Percentiles rank a stretch among this genome's conserved stretches.
phyloP scores from a whole-genome alignment of 441 rosid genomes.

The Erodium moschatum region DNA sequence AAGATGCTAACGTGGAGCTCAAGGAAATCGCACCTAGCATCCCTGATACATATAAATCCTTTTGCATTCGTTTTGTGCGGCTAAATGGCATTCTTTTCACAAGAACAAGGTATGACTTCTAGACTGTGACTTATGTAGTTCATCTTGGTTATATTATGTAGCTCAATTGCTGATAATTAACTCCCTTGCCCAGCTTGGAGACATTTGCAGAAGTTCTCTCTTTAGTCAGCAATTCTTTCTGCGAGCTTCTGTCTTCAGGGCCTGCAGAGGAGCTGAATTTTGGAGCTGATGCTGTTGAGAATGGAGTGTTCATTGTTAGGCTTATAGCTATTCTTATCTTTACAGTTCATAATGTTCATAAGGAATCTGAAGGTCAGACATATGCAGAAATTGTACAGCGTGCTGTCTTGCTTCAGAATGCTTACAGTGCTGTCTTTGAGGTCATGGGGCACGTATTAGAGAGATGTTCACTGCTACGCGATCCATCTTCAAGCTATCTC shows the following conservation, averaged over 20 bases:
- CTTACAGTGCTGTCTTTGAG: slow-evolving; percentile 65
- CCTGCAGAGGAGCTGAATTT: slow-evolving; percentile 52
- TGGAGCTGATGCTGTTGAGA: slow-evolving; percentile 58
- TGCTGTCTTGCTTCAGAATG: slow-evolving; percentile 71
- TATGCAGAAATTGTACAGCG: slow-evolving; percentile 91
- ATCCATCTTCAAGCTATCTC: slow-evolving; percentile 63
- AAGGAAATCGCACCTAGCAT: slow-evolving; percentile 39
- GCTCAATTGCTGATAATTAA: neutral
- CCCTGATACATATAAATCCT: slow-evolving; percentile 42
- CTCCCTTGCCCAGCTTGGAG: slow-evolving; percentile 59
- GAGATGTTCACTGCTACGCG: slow-evolving; percentile 49
- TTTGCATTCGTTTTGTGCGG: slow-evolving; percentile 72
- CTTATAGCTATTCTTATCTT: slow-evolving; percentile 61
- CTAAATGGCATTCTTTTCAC: slow-evolving; percentile 86
- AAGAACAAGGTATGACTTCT: slow-evolving; percentile 53
- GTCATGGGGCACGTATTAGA: slow-evolving; percentile 52
- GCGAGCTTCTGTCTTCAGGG: slow-evolving; percentile 62
- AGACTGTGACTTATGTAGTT: neutral
- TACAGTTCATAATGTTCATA: slow-evolving; percentile 59
- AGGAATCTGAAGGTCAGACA: slow-evolving; percentile 68
- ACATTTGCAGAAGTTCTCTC: slow-evolving; percentile 69
- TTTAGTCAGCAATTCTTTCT: slow-evolving; percentile 45
- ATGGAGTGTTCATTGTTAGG: slow-evolving; percentile 57
- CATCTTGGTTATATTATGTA: no score
- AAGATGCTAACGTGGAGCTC: slow-evolving; percentile 34